Percentiles rank a stretch among this genome's conserved stretches.
These are phyloP conservation scores for Sporothrix humicola DNA, from an alignment of 2,329 filamentous ascomycete genomes.

Conservation along the genomic window DNA sequence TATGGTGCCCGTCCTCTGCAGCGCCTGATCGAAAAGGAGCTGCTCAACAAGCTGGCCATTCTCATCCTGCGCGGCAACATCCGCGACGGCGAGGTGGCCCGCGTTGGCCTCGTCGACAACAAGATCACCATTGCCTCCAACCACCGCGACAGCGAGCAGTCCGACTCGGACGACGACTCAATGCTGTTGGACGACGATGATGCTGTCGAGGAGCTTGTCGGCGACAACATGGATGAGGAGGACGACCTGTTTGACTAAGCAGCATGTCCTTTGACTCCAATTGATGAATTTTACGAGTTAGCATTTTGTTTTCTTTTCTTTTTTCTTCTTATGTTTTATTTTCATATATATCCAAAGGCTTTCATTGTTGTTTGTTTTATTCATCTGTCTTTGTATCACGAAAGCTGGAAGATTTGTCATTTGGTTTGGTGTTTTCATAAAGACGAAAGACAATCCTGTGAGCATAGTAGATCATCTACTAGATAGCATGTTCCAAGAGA, in stretches of 20 bases:
- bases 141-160: conserved; percentile 66
- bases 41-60: conserved; percentile 90
- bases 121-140: conserved; percentile 84
- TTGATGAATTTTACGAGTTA: background rate
- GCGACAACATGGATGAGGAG: conserved; percentile 66
- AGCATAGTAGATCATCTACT: conserved; percentile 12
- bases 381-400: background rate
- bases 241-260: conserved; percentile 47
- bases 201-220: conserved; percentile 70
- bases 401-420: background rate
- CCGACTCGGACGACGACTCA: conserved; percentile 61
- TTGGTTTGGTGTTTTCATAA: background rate
- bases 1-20: conserved; percentile 91
- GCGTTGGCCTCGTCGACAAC: conserved; percentile 78
- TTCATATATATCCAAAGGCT: background rate
- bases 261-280: background rate
- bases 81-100: conserved; percentile 81
- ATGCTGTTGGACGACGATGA: conserved; percentile 73
- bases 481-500: conserved; percentile 16
- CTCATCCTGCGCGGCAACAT: conserved; percentile 86
- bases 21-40: conserved; percentile 94
- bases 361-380: background rate
- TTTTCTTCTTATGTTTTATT: background rate
- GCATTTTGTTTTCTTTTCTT: background rate
- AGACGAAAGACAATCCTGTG: background rate